A percentile compares a stretch with the other conserved stretches of the same genome.
Conservation (phyloP, 179 eudicot genomes). For the Beta lomatogona region DNA sequence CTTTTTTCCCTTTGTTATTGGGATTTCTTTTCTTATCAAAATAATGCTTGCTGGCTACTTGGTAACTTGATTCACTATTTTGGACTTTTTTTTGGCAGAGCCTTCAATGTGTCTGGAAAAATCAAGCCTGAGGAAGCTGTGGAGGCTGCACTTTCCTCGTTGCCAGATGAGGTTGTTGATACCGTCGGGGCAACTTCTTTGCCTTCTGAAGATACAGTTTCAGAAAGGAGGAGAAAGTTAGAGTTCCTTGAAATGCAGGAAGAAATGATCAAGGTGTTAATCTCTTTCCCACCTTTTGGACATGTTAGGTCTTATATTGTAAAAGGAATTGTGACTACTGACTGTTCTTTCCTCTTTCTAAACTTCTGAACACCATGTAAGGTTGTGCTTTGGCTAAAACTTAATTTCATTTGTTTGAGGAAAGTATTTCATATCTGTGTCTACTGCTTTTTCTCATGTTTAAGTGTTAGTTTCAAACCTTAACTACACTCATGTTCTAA, state of each 20-base stretch:
- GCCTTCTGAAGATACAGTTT: constrained; percentile 80
- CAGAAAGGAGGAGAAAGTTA: constrained; percentile 84
- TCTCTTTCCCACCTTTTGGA: constrained; percentile 4
- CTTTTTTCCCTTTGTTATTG: neutral
- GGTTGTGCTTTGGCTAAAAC: neutral
- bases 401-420: constrained; percentile 3
- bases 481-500: neutral
- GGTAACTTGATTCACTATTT: neutral
- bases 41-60: neutral
- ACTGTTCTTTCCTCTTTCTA: neutral
- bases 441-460: neutral
- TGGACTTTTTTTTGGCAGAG: constrained; percentile 42
- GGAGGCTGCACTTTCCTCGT: constrained; percentile 72
- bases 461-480: neutral
- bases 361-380: neutral
- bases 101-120: constrained; percentile 74
- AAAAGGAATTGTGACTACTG: neutral
- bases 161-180: constrained; percentile 91
- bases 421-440: neutral
- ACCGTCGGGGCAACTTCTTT: constrained; percentile 68
- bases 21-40: neutral
- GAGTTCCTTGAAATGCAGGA: constrained; percentile 90
- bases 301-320: neutral
- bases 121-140: constrained; percentile 77
- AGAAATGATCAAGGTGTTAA: constrained; percentile 71